Evolutionary conservation across 2,329 filamentous ascomycete genomes (phyloP).

Genomic region (Zalaria sp.): DNA sequence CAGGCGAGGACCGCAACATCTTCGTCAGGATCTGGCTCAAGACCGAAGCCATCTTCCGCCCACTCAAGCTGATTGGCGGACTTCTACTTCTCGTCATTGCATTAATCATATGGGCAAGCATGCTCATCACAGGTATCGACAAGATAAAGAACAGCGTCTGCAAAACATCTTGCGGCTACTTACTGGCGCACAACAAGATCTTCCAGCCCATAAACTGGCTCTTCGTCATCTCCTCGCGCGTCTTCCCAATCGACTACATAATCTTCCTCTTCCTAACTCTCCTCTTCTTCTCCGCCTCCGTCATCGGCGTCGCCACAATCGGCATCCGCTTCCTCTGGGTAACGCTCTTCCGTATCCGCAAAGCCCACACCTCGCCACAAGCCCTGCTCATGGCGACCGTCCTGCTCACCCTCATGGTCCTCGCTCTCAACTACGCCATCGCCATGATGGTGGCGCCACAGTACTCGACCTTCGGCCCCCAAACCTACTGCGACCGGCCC

Average conservation of each 20-base stretch:
- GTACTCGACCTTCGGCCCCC: conserved; percentile 85
- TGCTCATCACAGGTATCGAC: conserved; percentile 92
- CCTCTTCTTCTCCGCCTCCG: conserved; percentile 76
- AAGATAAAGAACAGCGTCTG: conserved; percentile 93
- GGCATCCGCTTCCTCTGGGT: conserved; percentile 97
- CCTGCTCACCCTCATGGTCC: conserved; percentile 73
- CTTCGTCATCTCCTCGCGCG: conserved; percentile 63
- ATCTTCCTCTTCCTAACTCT: conserved; percentile 75
- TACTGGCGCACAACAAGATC: conserved; percentile 74
- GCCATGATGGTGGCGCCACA: conserved; percentile 92
- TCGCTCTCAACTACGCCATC: conserved; percentile 86
- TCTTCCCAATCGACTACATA: conserved; percentile 85
- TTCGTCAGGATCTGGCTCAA: conserved; percentile 68
- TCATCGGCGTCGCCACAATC: conserved; percentile 71
- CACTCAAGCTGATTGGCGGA: conserved; percentile 77
- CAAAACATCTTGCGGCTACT: conserved; percentile 81
- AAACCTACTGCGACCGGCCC: conserved; percentile 77
- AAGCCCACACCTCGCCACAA: conserved; percentile 79
- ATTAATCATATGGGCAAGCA: conserved; percentile 70
- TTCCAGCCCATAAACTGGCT: conserved; percentile 94
- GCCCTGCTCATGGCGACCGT: conserved; percentile 83
- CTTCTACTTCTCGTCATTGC: conserved; percentile 62
- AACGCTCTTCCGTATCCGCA: conserved; percentile 78
- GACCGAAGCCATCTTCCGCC: conserved; percentile 66
- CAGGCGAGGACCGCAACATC: conserved; percentile 61